Base-by-base conservation (phyloP, 805 yeast genomes). In the Kluyveromyces siamensis region DNA sequence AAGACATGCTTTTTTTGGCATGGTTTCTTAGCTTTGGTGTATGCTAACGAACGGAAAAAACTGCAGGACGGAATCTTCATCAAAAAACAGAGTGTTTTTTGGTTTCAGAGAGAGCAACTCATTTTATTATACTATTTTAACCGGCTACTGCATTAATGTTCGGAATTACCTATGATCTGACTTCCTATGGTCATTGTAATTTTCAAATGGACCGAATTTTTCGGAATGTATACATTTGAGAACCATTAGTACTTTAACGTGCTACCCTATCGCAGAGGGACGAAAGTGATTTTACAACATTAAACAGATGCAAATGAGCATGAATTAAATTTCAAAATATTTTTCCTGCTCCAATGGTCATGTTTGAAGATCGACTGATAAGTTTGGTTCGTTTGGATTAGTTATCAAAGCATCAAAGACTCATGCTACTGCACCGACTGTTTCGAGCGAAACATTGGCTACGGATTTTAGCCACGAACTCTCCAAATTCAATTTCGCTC, bases 191-290 rank as follows among this genome's bases (percentile, higher is more conserved):
- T 43, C 40, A 43, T 43, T 38, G 45, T 43, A 35, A 17, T 33
- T 17, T 38, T 50, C 52, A 50, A 50, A 50, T 47, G 52, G 52
- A 47, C 33, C 27, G 13, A n/a, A 13, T 38, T 19, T 37, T 27
- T 16, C 41, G 27, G 19, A 37, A 47, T 27, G 9, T 35, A 53
- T 50, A 59, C 66, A 54, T 61, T 61, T 60, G 66, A 59, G 61
- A 53, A 52, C 55, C 64, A 53, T 55, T 60, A 55, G 57, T 55
- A 54, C 47, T 42, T 21, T 13, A 33, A 21, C 36, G 33, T 36
- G 48, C 53, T 51, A 61, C 68, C 64, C 66, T 58, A 58, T 60
- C 51, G 52, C 47, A 55, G 66, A 55, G 65, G 62, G 68, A 60
- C 68, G 60, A 55, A 59, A 51, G 66, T 58, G 62, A 48, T 56